Base-by-base conservation (phyloP, 2,329 filamentous ascomycete genomes). In the Plectosphaerella sp. region DNA sequence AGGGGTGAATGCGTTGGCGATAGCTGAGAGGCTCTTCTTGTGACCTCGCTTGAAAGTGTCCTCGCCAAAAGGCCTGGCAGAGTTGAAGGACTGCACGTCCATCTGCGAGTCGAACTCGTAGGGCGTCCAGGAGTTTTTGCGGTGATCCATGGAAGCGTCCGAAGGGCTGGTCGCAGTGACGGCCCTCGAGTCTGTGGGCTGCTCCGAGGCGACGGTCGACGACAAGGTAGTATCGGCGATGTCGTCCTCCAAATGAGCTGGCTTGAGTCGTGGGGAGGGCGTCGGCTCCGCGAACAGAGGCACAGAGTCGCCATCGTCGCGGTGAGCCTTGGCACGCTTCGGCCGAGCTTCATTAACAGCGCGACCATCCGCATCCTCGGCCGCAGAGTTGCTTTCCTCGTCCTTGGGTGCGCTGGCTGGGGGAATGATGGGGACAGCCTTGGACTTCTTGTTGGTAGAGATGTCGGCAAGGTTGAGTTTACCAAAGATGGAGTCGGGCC, bases 351-450 rank as follows among this genome's bases (percentile, higher is more conserved):
- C 81, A 52, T 88, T 83, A n/a, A 52, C 51, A 10, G 75, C 77
- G 24, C 84, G 82, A 15, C 85, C 84, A 55, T 86, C 77, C 3
- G 79, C 75, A 54, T 84, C 82, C 53, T 87, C 65, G 7, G 58
- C 55, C 1, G 55, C 52, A n/a, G 57, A 61, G 25, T 66, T 65
- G 28, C 28, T 33, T 12, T 33, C 11, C 10, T 66, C 57, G 16
- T 60, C 54, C 16, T 63, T 58, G 3, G 58, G 52, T 1, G 57
- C 70, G 60, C 75, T 84, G 52, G 83, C 76, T 1, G 89, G 88
- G 39, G 78, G 78, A 10, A 93, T 71, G 56, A 96, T 95, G 0
- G 91, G 88, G 51, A 96, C 81, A 10, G 91, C 91, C 71, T 94
- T 97, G 5, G 86, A 89, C 60, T 83, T 84, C 70, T 88, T 91